Evolutionary conservation across 1,139 yeast genomes (phyloP).

Genomic region (Blastobotrys persicus): DNA sequence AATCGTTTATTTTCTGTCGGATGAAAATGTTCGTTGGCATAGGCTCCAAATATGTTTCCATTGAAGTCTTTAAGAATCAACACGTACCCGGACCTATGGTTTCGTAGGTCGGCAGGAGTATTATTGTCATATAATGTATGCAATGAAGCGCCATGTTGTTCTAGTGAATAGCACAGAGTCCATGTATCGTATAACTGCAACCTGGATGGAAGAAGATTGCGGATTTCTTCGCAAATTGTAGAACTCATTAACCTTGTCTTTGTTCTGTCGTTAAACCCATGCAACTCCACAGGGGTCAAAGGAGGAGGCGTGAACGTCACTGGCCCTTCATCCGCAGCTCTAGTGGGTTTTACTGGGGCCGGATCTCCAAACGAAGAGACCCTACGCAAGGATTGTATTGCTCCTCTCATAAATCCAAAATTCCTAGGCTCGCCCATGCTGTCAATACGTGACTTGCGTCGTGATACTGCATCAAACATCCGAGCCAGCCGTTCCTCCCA

Average conservation of each 20-base stretch:
- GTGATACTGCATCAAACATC: neutral
- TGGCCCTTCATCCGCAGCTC: neutral
- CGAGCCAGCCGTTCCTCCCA: neutral
- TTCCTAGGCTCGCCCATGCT: constrained; percentile 3
- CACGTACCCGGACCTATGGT: constrained; percentile 62
- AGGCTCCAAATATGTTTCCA: constrained; percentile 77
- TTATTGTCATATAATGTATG: constrained; percentile 60
- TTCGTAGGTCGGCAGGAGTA: constrained; percentile 36
- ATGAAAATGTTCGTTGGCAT: constrained; percentile 67
- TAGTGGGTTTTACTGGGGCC: neutral
- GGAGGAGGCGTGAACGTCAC: constrained; percentile 35
- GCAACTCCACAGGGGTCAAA: constrained; percentile 47
- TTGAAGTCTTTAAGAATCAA: constrained; percentile 62
- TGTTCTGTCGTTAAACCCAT: constrained; percentile 60
- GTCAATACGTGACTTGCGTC: neutral
- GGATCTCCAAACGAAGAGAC: neutral
- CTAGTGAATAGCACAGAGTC: constrained; percentile 76
- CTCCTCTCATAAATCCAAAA: constrained; percentile 4
- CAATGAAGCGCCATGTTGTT: constrained; percentile 88
- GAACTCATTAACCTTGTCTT: constrained; percentile 53
- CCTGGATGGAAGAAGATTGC: constrained; percentile 72
- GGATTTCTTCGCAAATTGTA: constrained; percentile 69
- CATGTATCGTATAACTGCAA: constrained; percentile 74
- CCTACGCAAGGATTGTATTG: neutral
- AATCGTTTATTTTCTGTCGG: constrained; percentile 63